A percentile compares a stretch with the other conserved stretches of the same genome.
These are phyloP conservation scores for Tylopilus vinaceipallidus DNA, from an alignment of 768 basidiomycete species.

Conservation along the genomic window DNA sequence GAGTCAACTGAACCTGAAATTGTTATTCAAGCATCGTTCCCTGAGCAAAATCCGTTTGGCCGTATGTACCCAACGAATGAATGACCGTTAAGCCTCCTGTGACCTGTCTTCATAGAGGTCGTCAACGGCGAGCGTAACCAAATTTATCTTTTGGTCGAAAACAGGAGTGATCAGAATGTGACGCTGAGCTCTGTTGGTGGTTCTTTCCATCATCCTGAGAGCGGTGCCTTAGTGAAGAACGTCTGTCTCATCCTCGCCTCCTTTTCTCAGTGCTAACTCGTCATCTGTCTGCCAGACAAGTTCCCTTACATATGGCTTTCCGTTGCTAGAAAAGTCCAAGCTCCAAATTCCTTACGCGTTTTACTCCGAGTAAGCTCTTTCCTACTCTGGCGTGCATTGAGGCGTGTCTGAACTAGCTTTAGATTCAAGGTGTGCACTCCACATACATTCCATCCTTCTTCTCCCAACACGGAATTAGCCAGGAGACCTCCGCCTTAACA, in stretches of 20 bases:
- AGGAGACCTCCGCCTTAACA: constrained; percentile 67
- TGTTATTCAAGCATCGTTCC: constrained; percentile 52
- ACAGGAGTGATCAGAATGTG: constrained; percentile 70
- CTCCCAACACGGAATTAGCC: constrained; percentile 43
- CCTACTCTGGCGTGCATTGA: not conserved
- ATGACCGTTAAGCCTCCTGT: constrained; percentile 3
- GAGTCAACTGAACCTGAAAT: constrained; percentile 54
- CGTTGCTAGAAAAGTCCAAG: constrained; percentile 54
- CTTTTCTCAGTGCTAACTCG: not conserved
- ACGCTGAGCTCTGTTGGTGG: constrained; percentile 66
- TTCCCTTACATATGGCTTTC: constrained; percentile 48
- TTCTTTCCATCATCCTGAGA: constrained; percentile 65
- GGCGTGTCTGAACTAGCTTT: constrained; percentile 5
- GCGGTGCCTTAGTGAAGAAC: constrained; percentile 66
- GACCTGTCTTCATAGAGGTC: constrained; percentile 51
- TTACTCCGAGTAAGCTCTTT: constrained; percentile 70
- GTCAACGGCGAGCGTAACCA: constrained; percentile 82
- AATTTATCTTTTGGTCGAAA: constrained; percentile 65
- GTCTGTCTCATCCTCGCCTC: constrained; percentile 37
- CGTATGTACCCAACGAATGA: constrained; percentile 46
- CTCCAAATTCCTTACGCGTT: constrained; percentile 70
- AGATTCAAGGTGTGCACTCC: constrained; percentile 58
- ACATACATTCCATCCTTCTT: not conserved
- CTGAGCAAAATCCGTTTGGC: constrained; percentile 71
- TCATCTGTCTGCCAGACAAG: constrained; percentile 53